Base-by-base conservation (phyloP, 495 filamentous ascomycete genomes). In the Lepraria neglecta region DNA sequence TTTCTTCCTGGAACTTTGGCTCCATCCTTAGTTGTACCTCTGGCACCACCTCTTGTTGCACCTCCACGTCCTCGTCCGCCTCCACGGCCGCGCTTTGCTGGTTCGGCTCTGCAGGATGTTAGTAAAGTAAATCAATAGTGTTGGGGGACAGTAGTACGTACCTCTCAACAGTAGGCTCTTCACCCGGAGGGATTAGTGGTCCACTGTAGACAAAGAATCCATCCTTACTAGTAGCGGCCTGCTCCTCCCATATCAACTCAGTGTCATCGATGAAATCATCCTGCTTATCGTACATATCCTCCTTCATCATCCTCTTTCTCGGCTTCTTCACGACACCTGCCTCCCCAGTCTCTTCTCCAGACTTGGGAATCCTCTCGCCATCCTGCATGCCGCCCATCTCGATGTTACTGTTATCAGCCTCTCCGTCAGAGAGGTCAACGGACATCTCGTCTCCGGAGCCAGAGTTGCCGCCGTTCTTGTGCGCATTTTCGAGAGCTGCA, bases 231-330 rank as follows among this genome's bases (percentile, higher is more conserved):
- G 91, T 91, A 19, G 91, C 90, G 24, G 94, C 92, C 71, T 92
- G 89, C 72, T 96, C 90, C 74, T 97, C 91, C 91, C 92, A 98
- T 9, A 92, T 81, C 75, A 96, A 69, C 69, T 98, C 94, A 15
- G 90, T 92, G 72, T 98, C 94, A 70, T 98, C 94, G 59, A 98
- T 92, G 71, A 98, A 98, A 40, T 91, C 92, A 69, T 98, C 94
- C 57, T 94, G 90, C 64, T 90, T 90, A 73, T 97, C 91, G 68
- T 98, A 98, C 63, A 95, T 89, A 67, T 98, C 94, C 64, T 92
- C 87, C 75, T 94, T 95, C 79, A 85, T 88, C 75, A 86, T 88
- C 48, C 95, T 78, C 73, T 88, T 87, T 71, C 83, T 83, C 56
- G 79, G 75, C 68, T 87, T 88, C 67, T 84, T 87, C 11, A 72